These are phyloP conservation scores for Saitozyma podzolica DNA, from an alignment of 768 basidiomycete genomes.

Conservation along the genomic window DNA sequence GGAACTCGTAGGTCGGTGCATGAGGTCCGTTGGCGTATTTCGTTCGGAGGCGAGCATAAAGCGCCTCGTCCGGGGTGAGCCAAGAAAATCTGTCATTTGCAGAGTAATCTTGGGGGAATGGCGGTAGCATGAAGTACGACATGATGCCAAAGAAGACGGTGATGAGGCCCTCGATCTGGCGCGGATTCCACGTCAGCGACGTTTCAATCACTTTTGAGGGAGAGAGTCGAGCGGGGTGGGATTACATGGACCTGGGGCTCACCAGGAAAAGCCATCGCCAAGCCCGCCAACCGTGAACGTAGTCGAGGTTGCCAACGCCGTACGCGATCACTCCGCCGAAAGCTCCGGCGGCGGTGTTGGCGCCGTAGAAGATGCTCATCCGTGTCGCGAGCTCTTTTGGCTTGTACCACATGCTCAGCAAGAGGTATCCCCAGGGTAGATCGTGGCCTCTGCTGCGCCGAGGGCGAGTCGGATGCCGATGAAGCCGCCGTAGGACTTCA, in stretches of 20 bases:
- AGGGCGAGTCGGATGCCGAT: slow-evolving; percentile 1
- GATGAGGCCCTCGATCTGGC: slow-evolving; percentile 4
- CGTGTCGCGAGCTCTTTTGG: slow-evolving; percentile 8
- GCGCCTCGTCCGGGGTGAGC: no score
- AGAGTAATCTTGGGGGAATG: slow-evolving; percentile 1
- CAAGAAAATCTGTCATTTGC: no score
- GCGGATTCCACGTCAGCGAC: background rate
- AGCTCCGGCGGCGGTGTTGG: background rate
- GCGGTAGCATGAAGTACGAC: slow-evolving; percentile 2
- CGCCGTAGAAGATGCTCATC: slow-evolving; percentile 7
- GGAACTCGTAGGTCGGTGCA: no score
- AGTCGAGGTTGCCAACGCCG: slow-evolving; percentile 5
- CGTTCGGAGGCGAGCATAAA: no score
- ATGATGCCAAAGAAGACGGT: slow-evolving; percentile 6
- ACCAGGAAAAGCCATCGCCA: slow-evolving; percentile 7
- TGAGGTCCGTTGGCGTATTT: no score
- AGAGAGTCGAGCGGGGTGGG: background rate
- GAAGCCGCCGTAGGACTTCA: slow-evolving; percentile 4
- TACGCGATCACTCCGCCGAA: slow-evolving; percentile 8
- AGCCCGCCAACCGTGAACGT: background rate
- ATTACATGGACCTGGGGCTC: background rate
- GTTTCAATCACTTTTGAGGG: no score
- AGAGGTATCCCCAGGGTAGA: slow-evolving; percentile 6
- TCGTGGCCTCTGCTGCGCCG: slow-evolving; percentile 4
- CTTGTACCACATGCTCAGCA: slow-evolving; percentile 8